Evolutionary conservation across 257 asterid species (phyloP).

Genomic region (Penstemon newberryi): DNA sequence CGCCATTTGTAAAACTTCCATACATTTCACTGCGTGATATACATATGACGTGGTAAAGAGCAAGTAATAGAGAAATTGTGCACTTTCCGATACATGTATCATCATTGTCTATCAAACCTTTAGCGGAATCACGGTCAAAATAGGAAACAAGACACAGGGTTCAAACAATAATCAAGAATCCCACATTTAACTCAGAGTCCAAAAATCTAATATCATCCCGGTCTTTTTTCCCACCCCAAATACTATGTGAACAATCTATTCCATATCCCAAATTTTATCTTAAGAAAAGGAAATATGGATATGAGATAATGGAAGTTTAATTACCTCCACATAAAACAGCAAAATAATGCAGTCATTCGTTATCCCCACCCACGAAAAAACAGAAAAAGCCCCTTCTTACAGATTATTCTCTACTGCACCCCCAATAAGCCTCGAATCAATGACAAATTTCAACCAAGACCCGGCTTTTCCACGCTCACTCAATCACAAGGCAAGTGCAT

Average conservation of each 20-base stretch:
- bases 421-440: neutral
- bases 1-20: no score
- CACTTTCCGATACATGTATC: no score
- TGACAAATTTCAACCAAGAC: no score
- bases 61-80: no score
- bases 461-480: no score
- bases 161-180: no score
- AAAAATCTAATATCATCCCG: neutral
- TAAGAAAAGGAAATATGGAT: neutral
- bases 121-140: neutral
- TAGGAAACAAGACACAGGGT: neutral
- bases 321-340: neutral
- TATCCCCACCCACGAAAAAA: neutral
- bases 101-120: no score
- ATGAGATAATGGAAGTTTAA: neutral
- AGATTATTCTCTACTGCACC: neutral
- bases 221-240: neutral
- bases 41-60: no score
- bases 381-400: neutral
- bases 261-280: neutral
- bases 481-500: no score
- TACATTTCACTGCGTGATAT: no score
- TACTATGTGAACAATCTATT: neutral
- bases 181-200: neutral
- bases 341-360: neutral